A percentile compares a stretch with the other conserved stretches of the same genome.
phyloP scores from a whole-genome alignment of 306 rosid genomes.

The Prunus fruticosa region DNA sequence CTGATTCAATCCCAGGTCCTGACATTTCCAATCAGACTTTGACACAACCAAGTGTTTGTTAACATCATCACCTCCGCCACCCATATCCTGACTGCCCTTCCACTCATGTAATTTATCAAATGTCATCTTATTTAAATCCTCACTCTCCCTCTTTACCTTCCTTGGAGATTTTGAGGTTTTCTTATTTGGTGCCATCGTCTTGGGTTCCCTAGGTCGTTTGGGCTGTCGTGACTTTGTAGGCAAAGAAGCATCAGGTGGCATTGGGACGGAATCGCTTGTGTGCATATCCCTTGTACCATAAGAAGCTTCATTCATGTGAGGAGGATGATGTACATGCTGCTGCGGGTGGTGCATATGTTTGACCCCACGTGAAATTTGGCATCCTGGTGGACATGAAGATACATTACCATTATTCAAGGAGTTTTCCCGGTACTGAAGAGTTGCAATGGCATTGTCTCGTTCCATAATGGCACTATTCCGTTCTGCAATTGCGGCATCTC shows the following conservation, averaged over 20 bases:
- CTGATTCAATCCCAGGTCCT: constrained; percentile 87
- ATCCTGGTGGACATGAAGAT: constrained; percentile 92
- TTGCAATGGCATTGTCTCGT: constrained; percentile 84
- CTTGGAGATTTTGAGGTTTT: constrained; percentile 60
- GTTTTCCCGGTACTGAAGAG: constrained; percentile 81
- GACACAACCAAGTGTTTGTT: constrained; percentile 62
- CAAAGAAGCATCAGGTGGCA: constrained; percentile 49
- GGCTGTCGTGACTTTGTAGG: constrained; percentile 58
- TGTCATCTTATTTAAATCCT: constrained; percentile 70
- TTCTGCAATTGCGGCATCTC: constrained; percentile 88
- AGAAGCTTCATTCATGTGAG: constrained; percentile 63
- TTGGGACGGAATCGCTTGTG: constrained; percentile 51
- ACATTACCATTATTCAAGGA: constrained; percentile 47
- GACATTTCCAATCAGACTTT: constrained; percentile 93
- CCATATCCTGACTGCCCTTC: constrained; percentile 67
- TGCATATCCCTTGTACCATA: constrained; percentile 64
- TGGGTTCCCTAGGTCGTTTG: constrained; percentile 69
- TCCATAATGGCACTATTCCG: constrained; percentile 77
- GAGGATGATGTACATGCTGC: constrained; percentile 60
- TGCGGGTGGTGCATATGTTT: constrained; percentile 92
- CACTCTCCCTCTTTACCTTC: constrained; percentile 73
- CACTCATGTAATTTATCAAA: constrained; percentile 68
- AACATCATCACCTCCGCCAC: constrained; percentile 65
- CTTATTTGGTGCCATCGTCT: constrained; percentile 62
- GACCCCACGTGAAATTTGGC: constrained; percentile 95